A percentile compares a stretch with the other conserved stretches of the same genome.
Conservation (phyloP, 2,329 filamentous ascomycete species). For the Colletotrichum sp. region DNA sequence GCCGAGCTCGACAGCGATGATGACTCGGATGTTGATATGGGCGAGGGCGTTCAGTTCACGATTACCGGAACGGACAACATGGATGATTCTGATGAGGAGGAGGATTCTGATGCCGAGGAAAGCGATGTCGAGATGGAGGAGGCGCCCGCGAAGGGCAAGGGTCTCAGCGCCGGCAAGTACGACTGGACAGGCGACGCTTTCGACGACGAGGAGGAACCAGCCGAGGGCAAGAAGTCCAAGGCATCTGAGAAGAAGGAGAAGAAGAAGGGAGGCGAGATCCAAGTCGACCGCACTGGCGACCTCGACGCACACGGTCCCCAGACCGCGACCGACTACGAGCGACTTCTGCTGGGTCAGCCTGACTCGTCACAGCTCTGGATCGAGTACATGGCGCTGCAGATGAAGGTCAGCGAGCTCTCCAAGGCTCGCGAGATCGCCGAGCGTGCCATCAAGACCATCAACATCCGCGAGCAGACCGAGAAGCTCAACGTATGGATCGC, state of each 20-base stretch:
- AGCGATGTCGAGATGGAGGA: constrained; percentile 48
- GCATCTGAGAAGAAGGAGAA: constrained; percentile 55
- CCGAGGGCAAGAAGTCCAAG: constrained; percentile 29
- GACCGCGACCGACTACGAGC: constrained; percentile 90
- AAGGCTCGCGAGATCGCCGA: constrained; percentile 90
- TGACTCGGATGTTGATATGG: constrained; percentile 53
- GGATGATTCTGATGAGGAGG: constrained; percentile 42
- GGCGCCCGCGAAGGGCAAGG: constrained; percentile 26
- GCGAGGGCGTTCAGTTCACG: constrained; percentile 46
- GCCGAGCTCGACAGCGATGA: constrained; percentile 48
- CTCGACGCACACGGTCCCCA: constrained; percentile 89
- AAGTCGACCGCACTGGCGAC: constrained; percentile 90
- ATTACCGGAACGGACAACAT: constrained; percentile 48
- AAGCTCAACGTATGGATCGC: constrained; percentile 97
- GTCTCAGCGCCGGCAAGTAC: constrained; percentile 70
- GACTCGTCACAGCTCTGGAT: constrained; percentile 96
- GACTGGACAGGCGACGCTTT: constrained; percentile 83
- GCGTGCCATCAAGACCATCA: constrained; percentile 88
- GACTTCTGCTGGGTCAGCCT: constrained; percentile 87
- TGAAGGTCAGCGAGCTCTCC: constrained; percentile 86
- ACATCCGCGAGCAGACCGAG: constrained; percentile 87
- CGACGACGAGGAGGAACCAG: constrained; percentile 59
- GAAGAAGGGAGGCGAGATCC: constrained; percentile 75
- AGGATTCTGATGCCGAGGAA: constrained; percentile 43
- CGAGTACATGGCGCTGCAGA: constrained; percentile 98